Base-by-base conservation (phyloP, 768 basidiomycete species). In the Pisolithus tinctorius region DNA sequence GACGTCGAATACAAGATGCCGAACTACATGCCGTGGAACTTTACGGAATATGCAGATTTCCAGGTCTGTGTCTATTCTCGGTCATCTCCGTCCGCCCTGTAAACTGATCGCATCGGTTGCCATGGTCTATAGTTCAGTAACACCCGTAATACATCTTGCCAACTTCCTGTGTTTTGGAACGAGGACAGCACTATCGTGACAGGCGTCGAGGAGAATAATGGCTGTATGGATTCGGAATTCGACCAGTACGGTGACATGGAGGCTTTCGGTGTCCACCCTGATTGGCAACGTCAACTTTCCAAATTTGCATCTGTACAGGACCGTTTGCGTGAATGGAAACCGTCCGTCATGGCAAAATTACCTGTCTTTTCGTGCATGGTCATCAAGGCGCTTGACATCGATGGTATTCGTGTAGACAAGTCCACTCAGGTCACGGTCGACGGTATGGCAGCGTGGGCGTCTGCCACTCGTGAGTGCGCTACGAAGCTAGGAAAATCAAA, bases 211-310 rank as follows among this genome's bases (percentile, higher is more conserved):
- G 69, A 82, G 49, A 70, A 74, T 13, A 70, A 77, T 46, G 93
- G 93, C 17, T 96, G 93, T 67, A 73, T 84, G 56, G 64, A 70
- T 13, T 93, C 89, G 16, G 91, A 93, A 55, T 94, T 95, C 59
- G 93, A 96, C 69, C 93, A 95, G 54, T 96, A 88, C 59, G 93
- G 93, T 55, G 93, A 96, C 70, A 91, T 92, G 82, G 93, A 96
- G 67, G 93, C 93, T 56, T 95, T 95, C 64, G 93, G 93, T 84
- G 93, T 96, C 29, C 88, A 91, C 69, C 89, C 88, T 42, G 86
- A 91, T 71, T 93, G 83, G 88, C 81, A 95, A 63, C 93, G 93
- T 77, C 88, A 96, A 66, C 73, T 96, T 20, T 82, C 91, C 58
- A 96, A 96, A 64, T 95, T 95, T 67, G 92, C 93, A 36, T 94